Evolutionary conservation across 495 filamentous ascomycete genomes (phyloP), one percentile per base, ranked within the genome.

Genomic region (Filosporella fistucella): DNA sequence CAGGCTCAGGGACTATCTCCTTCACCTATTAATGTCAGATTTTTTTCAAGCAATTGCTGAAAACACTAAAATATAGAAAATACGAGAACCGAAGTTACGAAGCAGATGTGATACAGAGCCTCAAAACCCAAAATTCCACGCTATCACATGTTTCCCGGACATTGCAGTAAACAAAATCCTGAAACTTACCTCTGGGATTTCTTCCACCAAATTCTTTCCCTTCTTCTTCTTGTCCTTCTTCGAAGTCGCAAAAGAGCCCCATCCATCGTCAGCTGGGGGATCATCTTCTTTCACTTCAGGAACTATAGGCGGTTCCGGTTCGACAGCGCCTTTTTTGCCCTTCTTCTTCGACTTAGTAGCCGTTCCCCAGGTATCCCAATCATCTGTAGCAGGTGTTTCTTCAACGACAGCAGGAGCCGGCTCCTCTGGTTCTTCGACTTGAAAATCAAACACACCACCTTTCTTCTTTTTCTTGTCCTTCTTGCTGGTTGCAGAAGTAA

Each of bases 391-490:
- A 7, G 47, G 37, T 16, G 45, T 1, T 16, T 52, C 51, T 22
- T 52, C 51, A 40, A 33, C 47, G 2, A 25, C 42, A 4, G 34
- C 14, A 5, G 39, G 18, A 14, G 48, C 40, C 37, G 61, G 57
- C 30, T 63, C 54, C 9, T 54, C 47, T 10, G 43, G 39, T 12
- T 38, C 10, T 9, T 64, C 60, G 13, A 28, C 24, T 43, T 43
- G 23, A 18, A 16, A 43, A 55, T 54, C 63, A 32, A 61, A 37
- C 16, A 36, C 58, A 2, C 36, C 39, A 35, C 6, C 35, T 21
- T 38, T 55, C 39, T 65, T 67, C 47, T 67, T 68, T 51, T 69
- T 67, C 42, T 69, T 68, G 50, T 68, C 66, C 26, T 62, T 55
- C 26, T 55, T 59, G 28, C 49, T 55, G 16, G 51, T 43, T 3